Evolutionary conservation across 1,284 basidiomycete genomes (phyloP).

Genomic region (Grifola frondosa): DNA sequence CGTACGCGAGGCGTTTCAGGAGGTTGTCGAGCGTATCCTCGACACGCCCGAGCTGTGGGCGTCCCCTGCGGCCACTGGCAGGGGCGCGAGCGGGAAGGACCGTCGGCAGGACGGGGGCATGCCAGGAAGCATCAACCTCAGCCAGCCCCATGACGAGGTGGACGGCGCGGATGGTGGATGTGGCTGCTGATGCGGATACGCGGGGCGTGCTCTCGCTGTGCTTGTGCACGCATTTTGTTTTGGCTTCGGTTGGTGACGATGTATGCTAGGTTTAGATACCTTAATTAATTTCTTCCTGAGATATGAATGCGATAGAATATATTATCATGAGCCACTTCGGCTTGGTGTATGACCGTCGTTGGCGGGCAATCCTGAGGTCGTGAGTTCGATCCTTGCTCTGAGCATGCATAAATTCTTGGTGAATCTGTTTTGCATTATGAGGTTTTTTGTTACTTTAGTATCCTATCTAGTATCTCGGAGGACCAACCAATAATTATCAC

Average conservation of each 20-base stretch:
- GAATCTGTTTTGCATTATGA: too few species aligned
- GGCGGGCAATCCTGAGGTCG: constrained; percentile 11
- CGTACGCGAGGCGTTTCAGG: constrained; percentile 79
- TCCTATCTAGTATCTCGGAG: too few species aligned
- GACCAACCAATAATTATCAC: too few species aligned
- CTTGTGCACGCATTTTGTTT: too few species aligned
- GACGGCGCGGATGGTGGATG: constrained; percentile 26
- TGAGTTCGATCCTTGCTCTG: constrained; percentile 12
- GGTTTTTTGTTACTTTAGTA: too few species aligned
- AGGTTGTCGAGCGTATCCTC: constrained; percentile 70
- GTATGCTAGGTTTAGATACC: too few species aligned
- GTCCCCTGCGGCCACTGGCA: constrained; percentile 17
- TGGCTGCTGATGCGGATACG: constrained; percentile 24
- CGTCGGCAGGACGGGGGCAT: constrained; percentile 24
- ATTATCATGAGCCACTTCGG: too few species aligned
- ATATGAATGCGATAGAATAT: too few species aligned
- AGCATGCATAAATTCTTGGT: too few species aligned
- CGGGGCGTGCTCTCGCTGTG: too few species aligned
- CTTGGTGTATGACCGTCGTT: constrained; percentile 7
- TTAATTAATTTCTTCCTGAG: too few species aligned
- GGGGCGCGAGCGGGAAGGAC: constrained; percentile 5
- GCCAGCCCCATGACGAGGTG: constrained; percentile 17
- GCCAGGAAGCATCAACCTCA: constrained; percentile 38
- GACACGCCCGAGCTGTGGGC: constrained; percentile 73
- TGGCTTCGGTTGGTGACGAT: too few species aligned